Conservation (phyloP, 352 stramenopile genomes). For the Globisporangium carolinianum region DNA sequence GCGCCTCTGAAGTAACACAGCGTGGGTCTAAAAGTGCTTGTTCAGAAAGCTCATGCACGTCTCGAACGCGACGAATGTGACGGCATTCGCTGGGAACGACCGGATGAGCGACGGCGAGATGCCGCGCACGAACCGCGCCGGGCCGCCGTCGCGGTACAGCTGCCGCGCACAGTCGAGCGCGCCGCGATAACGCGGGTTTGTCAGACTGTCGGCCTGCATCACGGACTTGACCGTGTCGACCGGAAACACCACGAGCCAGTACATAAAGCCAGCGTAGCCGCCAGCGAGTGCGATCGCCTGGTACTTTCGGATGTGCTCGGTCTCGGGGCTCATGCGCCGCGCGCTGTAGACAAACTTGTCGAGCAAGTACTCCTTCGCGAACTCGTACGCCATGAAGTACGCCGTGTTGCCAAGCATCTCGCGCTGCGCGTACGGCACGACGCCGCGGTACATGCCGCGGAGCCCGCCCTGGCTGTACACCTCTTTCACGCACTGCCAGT, state of each 20-base stretch:
- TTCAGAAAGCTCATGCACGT: slow-evolving; percentile 73
- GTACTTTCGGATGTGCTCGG: slow-evolving; percentile 59
- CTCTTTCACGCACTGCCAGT: slow-evolving; percentile 62
- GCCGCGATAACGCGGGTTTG: slow-evolving; percentile 63
- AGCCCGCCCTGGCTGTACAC: slow-evolving; percentile 56
- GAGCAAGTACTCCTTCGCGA: slow-evolving; percentile 52
- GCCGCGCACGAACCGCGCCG: slow-evolving; percentile 65
- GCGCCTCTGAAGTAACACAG: not conserved
- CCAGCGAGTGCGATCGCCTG: slow-evolving; percentile 64
- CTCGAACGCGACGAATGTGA: slow-evolving; percentile 83
- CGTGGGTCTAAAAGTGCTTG: slow-evolving; percentile 43
- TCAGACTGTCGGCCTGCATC: slow-evolving; percentile 67
- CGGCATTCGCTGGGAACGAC: slow-evolving; percentile 75
- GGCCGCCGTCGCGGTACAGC: slow-evolving; percentile 62
- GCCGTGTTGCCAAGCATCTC: slow-evolving; percentile 83
- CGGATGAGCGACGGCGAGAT: slow-evolving; percentile 73
- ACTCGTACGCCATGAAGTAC: slow-evolving; percentile 83
- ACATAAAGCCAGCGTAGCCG: slow-evolving; percentile 77
- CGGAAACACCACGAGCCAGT: slow-evolving; percentile 77
- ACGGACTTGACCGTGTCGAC: slow-evolving; percentile 83
- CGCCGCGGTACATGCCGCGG: slow-evolving; percentile 67
- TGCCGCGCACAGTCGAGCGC: slow-evolving; percentile 59
- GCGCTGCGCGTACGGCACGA: slow-evolving; percentile 51
- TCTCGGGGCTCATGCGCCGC: slow-evolving; percentile 37
- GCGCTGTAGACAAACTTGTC: slow-evolving; percentile 38